A percentile compares a stretch with the other conserved stretches of the same genome.
Conservation (phyloP, 2,329 filamentous ascomycete species). For the Monosporascus sp. region DNA sequence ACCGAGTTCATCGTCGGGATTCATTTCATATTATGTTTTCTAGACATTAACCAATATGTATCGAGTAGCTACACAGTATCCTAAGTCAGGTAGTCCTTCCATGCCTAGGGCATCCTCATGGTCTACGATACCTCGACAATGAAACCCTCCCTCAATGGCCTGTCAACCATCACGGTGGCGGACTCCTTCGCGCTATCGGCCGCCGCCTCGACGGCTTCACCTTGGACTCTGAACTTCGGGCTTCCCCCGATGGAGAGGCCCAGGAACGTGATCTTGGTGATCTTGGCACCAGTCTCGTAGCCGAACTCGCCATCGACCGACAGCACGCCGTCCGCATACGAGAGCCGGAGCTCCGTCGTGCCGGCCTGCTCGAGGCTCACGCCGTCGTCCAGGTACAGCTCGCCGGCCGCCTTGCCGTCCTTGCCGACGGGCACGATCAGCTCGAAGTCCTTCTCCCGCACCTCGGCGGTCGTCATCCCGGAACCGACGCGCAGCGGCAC, state of each 20-base stretch:
- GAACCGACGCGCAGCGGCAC: slow-evolving; percentile 52
- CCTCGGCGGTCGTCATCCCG: slow-evolving; percentile 58
- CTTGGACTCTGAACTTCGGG: neutral
- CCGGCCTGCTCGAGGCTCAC: slow-evolving; percentile 54
- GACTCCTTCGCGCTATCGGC: slow-evolving; percentile 6
- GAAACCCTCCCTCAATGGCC: slow-evolving; percentile 17
- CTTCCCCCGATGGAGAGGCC: slow-evolving; percentile 20
- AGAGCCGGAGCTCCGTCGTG: slow-evolving; percentile 55
- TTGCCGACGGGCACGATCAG: slow-evolving; percentile 61
- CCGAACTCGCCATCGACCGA: slow-evolving; percentile 47
- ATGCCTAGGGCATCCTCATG: neutral
- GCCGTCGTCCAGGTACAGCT: slow-evolving; percentile 75
- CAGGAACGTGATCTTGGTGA: slow-evolving; percentile 47
- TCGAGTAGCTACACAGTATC: no score
- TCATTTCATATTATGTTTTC: no score
- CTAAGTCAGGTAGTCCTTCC: no score
- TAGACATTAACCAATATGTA: no score
- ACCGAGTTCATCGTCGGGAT: no score
- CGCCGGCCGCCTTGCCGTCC: slow-evolving; percentile 59
- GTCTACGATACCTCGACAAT: slow-evolving; percentile 22
- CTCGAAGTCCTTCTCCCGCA: slow-evolving; percentile 62
- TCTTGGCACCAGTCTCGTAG: slow-evolving; percentile 37
- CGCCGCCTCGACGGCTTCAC: slow-evolving; percentile 5
- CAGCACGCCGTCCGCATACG: slow-evolving; percentile 49
- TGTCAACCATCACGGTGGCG: slow-evolving; percentile 16